Base-by-base conservation (phyloP, 208 protist species). In the Crithidia expoeki region DNA sequence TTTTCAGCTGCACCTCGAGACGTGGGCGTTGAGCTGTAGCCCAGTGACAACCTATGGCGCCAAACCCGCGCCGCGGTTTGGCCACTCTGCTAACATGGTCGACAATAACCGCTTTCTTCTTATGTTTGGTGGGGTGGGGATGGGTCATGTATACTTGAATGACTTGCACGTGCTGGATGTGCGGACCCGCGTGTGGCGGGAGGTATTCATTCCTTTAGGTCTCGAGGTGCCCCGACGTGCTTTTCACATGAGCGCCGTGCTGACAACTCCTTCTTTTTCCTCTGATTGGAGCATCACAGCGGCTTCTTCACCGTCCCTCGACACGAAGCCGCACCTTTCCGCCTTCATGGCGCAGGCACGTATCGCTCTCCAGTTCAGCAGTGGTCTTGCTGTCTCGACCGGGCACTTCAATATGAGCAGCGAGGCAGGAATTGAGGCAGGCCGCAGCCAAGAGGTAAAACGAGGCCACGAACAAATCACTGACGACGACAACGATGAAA, bases 151-250 rank as follows among this genome's bases (percentile, higher is more conserved):
- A 9, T 90, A 86, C 61, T 63, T 93, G 58, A 76, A 80, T 58
- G 90, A 95, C 60, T 65, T 92, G 38, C 74, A 85, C 64, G 67
- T 89, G 2, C 72, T 95, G 28, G 80, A 95, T 63, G 68, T 83
- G 16, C 27, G 44, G 25, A 93, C 85, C 16, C 65, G 50, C 44
- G 87, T 95, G 16, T 95, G 90, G 90, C 69, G 90, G 19, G 85
- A 95, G 59, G 75, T 95, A 23, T 89, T 89, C 53, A 67, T 90
- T n/a, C 86, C 86, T 11, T 80, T 74, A 32, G 23, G 60, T 40
- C 63, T 78, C 17, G 60, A 60, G 2, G 63, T 90, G 23, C 84
- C 89, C 17, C 74, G 74, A 16, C 87, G 87, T 9, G 84, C 87
- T 0, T 92, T 93, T 56, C 80, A 87, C 70, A 72, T 68, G 63